A percentile compares a stretch with the other conserved stretches of the same genome.
Evolutionary conservation across 1,139 yeast genomes (phyloP).

Genomic region (Yamadazyma triangularis): DNA sequence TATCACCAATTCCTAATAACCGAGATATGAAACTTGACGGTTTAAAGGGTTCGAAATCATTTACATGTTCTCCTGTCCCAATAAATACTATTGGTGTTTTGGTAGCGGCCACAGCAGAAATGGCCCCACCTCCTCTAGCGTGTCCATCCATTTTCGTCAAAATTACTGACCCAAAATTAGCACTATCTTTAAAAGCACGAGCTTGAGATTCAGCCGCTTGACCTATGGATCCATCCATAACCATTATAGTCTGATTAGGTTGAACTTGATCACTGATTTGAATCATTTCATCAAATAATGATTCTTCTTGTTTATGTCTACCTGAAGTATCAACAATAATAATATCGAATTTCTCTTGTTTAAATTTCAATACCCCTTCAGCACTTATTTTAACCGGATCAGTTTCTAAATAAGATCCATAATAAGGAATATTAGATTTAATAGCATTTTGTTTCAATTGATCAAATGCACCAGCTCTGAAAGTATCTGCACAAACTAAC

Average conservation of each 20-base stretch:
- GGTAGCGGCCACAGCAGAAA: conserved; percentile 97
- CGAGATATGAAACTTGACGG: conserved; percentile 88
- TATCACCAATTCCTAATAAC: conserved; percentile 90
- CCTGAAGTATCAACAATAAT: conserved; percentile 98
- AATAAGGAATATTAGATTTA: conserved; percentile 89
- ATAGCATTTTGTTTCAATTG: conserved; percentile 97
- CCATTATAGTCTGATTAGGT: conserved; percentile 96
- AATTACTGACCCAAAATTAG: conserved; percentile 92
- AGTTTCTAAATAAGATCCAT: conserved; percentile 92
- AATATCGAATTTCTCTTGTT: conserved; percentile 85
- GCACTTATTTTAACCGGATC: conserved; percentile 91
- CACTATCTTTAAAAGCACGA: conserved; percentile 85
- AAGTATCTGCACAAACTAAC: conserved; percentile 96
- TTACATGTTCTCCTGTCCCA: conserved; percentile 97
- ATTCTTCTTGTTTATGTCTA: conserved; percentile 93
- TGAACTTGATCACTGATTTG: conserved; percentile 82
- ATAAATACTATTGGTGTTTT: conserved; percentile 94
- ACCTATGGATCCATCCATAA: conserved; percentile 94
- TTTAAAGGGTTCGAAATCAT: conserved; percentile 86
- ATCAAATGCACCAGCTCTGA: conserved; percentile 99
- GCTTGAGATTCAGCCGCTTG: conserved; percentile 98
- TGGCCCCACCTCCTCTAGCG: conserved; percentile 99
- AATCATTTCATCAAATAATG: conserved; percentile 89
- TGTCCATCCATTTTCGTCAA: conserved; percentile 98
- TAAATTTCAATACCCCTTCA: conserved; percentile 90